Conservation (phyloP, 441 rosid species). For the Brassica balearica region DNA sequence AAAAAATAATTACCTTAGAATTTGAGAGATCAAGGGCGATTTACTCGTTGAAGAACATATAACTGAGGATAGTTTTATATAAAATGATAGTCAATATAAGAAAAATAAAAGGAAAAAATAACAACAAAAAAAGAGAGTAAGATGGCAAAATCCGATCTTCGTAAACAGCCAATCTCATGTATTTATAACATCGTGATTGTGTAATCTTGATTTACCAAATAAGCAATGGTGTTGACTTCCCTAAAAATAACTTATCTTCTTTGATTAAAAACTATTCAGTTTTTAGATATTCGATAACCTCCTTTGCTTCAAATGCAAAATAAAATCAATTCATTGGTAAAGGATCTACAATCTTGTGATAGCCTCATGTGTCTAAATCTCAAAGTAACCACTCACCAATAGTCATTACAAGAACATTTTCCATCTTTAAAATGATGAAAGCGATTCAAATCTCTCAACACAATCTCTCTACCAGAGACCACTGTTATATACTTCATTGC, state of each 20-base stretch:
- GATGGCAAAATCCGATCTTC: conserved; percentile 15
- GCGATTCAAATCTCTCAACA: conserved; percentile 62
- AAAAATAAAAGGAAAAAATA: background rate
- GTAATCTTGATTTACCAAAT: conserved; percentile 21
- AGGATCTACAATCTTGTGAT: background rate
- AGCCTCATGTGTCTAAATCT: conserved; percentile 25
- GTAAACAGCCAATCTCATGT: background rate
- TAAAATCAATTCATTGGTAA: conserved; percentile 1
- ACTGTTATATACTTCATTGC: conserved; percentile 56
- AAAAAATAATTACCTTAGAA: background rate
- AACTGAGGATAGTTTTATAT: background rate
- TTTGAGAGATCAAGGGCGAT: background rate
- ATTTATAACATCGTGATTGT: conserved; percentile 8
- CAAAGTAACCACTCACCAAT: conserved; percentile 43
- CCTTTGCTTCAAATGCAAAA: background rate
- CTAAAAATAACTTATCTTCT: background rate
- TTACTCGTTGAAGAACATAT: background rate
- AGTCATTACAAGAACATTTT: conserved; percentile 68
- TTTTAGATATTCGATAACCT: conserved; percentile 1
- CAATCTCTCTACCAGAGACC: conserved; percentile 56
- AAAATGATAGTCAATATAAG: background rate
- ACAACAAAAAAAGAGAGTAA: background rate
- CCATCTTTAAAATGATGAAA: conserved; percentile 72
- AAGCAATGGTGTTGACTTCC: background rate
- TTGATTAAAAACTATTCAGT: background rate